Base-by-base conservation (phyloP, 116 monocot genomes). In the Zostera marina region DNA sequence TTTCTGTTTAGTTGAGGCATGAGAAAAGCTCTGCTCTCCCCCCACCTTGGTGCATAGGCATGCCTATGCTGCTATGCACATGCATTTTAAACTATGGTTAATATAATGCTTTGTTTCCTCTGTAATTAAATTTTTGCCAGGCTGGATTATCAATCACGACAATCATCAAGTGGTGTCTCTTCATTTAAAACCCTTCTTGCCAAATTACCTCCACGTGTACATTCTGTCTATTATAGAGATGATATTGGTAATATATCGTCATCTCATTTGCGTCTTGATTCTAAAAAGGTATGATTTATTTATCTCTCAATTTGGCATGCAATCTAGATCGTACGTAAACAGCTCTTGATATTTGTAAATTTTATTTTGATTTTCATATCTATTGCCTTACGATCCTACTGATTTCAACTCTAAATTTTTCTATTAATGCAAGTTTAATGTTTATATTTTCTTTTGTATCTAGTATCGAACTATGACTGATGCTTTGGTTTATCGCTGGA, bases 221-320 rank as follows among this genome's bases (percentile, higher is more conserved):
- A 85, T 65, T 91, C 91, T 42, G 91, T 91, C 6, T 91, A 91
- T 39, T 91, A 91, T 61, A 65, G 82, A 38, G 91, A 91, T 52
- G 79, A 74, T 44, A 91, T 91, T 49, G 91, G 91, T 3, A 91
- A 91, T 63, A 70, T 91, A 61, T 91, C 91, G 21, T 63, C 91
- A 64, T 85, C 85, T 16, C 91, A 81, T 63, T 60, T 91, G 69
- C 85, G 79, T 5, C 63, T 22, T 48, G 71, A 64, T 73, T 70
- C 66, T 42, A 79, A 72, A 9, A 79, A 85, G 91, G 91, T 91
- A 42, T 25, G 16, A 38, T n/a, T 12, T 16, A 43, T 15, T 42
- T 43, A 5, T 15, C 44, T 56, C 39, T 32, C 8, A 5, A n/a
- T 56, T 39, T 5, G 3, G 1, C 8, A 49, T n/a, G 19, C 9